Evolutionary conservation across 83 land plant genomes (phyloP).

Genomic region (Picea abies): DNA sequence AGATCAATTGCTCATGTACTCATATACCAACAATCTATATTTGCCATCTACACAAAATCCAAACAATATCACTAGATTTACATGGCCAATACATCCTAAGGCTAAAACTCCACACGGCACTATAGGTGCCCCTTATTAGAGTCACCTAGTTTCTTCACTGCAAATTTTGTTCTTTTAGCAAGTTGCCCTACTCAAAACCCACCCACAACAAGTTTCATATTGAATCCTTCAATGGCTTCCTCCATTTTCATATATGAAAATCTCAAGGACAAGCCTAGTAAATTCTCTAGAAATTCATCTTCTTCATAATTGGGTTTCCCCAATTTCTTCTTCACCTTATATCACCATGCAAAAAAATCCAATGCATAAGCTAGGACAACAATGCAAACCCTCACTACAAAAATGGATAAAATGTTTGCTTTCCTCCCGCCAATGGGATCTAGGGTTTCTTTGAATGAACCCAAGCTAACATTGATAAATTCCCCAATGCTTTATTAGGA

Average conservation of each 20-base stretch:
- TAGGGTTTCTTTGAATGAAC: conserved; percentile 9
- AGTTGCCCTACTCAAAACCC: conserved; percentile 16
- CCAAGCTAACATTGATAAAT: conserved; percentile 40
- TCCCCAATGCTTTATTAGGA: too few relatives aligned
- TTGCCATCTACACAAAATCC: too few relatives aligned
- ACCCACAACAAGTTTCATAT: neutral
- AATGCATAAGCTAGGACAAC: conserved; percentile 19
- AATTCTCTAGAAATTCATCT: conserved; percentile 48
- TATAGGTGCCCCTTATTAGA: conserved; percentile 16
- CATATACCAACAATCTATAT: too few relatives aligned
- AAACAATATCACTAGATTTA: too few relatives aligned
- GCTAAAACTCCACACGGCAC: neutral
- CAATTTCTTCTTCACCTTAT: conserved; percentile 9
- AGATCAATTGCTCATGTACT: too few relatives aligned
- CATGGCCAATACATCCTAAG: too few relatives aligned
- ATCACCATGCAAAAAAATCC: conserved; percentile 28
- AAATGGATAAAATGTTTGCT: conserved; percentile 25
- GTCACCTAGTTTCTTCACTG: conserved; percentile 24
- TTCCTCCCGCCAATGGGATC: neutral
- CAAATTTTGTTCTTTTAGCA: conserved; percentile 15
- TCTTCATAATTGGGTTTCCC: conserved; percentile 36
- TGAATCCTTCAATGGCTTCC: conserved; percentile 16
- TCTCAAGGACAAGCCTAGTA: conserved; percentile 16
- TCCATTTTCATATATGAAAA: conserved; percentile 21
- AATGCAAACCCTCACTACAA: conserved; percentile 22